phyloP scores from a whole-genome alignment of 805 yeast genomes.

The Barnettozyma californica region DNA sequence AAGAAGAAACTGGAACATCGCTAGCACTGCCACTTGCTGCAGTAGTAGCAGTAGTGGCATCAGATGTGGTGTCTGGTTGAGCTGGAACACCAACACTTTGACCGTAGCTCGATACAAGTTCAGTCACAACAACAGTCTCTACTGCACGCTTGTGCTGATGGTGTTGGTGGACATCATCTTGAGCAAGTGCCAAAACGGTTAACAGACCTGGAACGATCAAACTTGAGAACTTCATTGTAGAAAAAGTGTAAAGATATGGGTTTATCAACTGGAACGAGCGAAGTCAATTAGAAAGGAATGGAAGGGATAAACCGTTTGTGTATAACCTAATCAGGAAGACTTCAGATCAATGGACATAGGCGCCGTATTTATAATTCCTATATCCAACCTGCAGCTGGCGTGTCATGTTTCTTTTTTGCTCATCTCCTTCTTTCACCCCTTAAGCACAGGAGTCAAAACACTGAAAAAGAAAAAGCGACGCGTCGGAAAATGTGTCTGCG shows the following conservation, averaged over 20 bases:
- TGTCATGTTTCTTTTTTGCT: neutral
- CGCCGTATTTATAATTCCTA: neutral
- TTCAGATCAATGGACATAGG: neutral
- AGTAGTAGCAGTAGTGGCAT: slow-evolving; percentile 13
- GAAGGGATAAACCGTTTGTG: neutral
- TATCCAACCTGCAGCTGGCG: neutral
- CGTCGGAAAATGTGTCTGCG: neutral
- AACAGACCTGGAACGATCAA: slow-evolving; percentile 1
- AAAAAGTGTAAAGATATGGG: neutral
- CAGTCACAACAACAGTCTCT: slow-evolving; percentile 34
- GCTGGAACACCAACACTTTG: neutral
- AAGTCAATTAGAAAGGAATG: neutral
- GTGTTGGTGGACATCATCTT: slow-evolving; percentile 35
- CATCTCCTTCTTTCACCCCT: neutral
- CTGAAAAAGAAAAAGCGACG: slow-evolving; percentile 13
- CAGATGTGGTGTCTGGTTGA: slow-evolving; percentile 9
- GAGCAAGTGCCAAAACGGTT: slow-evolving; percentile 11
- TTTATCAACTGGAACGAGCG: neutral
- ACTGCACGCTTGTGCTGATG: slow-evolving; percentile 42
- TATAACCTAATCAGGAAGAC: too few species aligned
- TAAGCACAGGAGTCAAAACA: neutral
- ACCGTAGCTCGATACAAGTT: slow-evolving; percentile 19
- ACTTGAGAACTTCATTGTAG: neutral
- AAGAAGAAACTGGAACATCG: slow-evolving; percentile 2
- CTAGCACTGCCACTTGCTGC: slow-evolving; percentile 11